Base-by-base conservation (phyloP, 148 eudicot species). In the Rhododendron henanense region DNA sequence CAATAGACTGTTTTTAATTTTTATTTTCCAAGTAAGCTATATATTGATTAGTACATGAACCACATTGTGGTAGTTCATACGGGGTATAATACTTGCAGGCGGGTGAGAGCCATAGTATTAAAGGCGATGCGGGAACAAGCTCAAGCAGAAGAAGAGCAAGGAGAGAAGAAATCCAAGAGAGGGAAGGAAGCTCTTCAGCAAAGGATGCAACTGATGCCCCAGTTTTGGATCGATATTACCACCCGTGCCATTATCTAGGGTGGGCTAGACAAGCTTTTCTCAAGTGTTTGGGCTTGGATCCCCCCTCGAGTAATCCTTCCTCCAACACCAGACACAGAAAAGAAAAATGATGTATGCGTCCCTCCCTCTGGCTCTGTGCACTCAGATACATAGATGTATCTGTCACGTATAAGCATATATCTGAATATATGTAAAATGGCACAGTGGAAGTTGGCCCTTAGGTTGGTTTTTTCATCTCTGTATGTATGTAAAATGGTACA, bases 241-340 rank as follows among this genome's bases (percentile, higher is more conserved):
- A 92, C 84, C 94, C 94, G 6, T 93, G 94, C 88, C 85, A 84
- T 61, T 90, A 78, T 86, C 69, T 93, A 74, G 88, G 90, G 71
- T 63, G 91, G 57, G 95, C 95, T 23, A 92, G 85, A 89, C 91
- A 92, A 90, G 95, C 95, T 87, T 92, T 93, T 51, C 93, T 93
- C 73, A 93, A 91, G 81, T 93, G 87, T 79, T 41, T 48, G 23
- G 87, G 87, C 67, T 81, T 85, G 69, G 87, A 85, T 61, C 83
- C 77, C 45, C 2, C 79, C 31, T 85, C 84, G 1, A 85, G 65
- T 14, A 79, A 85, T 65, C 74, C 33, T n/a, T 81, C 71, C 15
- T 75, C 84, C 11, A 78, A 83, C 53, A 78, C 53, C 51, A 83
- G 78, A 84, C 37, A 63, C 28, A 82, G 73, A 45, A 87, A 84